These are phyloP conservation scores for Fragaria iinumae DNA, from an alignment of 306 rosid genomes.

Conservation along the genomic window DNA sequence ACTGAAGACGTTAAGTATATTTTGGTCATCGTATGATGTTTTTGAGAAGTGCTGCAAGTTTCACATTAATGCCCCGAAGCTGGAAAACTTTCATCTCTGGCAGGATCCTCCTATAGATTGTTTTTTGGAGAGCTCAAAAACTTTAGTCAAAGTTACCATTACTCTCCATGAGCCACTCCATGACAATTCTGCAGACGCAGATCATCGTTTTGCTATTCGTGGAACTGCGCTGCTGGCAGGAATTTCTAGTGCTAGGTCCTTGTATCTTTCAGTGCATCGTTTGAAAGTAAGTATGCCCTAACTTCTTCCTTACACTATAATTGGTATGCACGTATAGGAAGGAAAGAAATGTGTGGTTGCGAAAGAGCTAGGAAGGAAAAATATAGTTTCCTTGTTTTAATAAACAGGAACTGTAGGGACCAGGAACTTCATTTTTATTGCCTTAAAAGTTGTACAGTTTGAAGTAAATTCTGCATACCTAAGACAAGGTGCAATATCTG, in stretches of 20 bases:
- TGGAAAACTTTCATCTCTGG: neutral
- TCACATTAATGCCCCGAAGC: conserved; percentile 4
- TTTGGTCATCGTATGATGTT: neutral
- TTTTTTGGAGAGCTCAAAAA: neutral
- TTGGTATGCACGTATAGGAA: neutral
- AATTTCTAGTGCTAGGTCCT: neutral
- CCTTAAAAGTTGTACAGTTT: neutral
- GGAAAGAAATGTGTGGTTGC: neutral
- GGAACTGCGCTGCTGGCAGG: neutral
- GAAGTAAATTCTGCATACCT: neutral
- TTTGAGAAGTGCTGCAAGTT: neutral
- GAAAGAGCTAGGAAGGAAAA: too few relatives aligned
- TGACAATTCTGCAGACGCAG: neutral
- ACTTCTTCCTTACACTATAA: neutral
- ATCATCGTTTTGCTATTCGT: neutral
- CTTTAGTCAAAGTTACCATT: neutral
- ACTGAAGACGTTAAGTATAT: neutral
- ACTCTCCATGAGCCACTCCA: neutral
- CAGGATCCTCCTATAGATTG: neutral
- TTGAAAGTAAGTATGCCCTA: neutral
- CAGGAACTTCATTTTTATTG: neutral
- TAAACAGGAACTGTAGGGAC: too few relatives aligned
- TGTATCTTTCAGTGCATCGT: neutral
- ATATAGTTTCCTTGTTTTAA: too few relatives aligned
- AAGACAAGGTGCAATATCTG: neutral